Conservation (phyloP, 2,329 filamentous ascomycete species). For the Stachybotrys echinatus region DNA sequence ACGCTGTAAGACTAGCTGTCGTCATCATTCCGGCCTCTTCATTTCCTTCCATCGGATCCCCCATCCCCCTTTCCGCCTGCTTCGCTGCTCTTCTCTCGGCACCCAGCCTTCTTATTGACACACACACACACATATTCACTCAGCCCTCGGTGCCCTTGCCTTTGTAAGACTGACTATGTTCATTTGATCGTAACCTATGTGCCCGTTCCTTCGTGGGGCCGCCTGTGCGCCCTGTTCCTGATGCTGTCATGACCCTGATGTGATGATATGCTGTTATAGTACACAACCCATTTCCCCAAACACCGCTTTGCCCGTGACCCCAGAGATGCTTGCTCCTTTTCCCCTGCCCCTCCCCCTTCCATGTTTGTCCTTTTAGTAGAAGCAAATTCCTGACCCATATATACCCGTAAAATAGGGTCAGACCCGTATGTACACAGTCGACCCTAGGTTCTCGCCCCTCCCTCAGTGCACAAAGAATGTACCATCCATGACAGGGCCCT, state of each 20-base stretch:
- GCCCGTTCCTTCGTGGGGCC: neutral
- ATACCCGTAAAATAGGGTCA: neutral
- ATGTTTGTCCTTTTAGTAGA: neutral
- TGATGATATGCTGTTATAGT: neutral
- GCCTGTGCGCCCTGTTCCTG: neutral
- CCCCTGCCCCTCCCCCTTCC: neutral
- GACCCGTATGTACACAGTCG: neutral
- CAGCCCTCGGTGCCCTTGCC: neutral
- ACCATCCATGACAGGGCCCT: constrained; percentile 29
- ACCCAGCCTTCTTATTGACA: neutral
- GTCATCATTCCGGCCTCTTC: no score
- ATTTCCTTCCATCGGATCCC: neutral
- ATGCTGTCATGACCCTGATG: neutral
- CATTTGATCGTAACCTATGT: neutral
- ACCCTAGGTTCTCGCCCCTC: no score
- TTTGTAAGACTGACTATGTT: neutral
- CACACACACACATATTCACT: no score
- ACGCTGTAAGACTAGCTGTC: neutral
- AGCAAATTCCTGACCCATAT: neutral
- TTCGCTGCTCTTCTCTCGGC: neutral
- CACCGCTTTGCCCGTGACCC: neutral
- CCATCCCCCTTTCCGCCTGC: neutral
- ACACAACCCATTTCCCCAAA: neutral
- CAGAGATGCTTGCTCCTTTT: neutral
- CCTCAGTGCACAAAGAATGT: constrained; percentile 34